Conservation (phyloP, 1,139 yeast species). For the Zygosaccharomyces sapae region DNA sequence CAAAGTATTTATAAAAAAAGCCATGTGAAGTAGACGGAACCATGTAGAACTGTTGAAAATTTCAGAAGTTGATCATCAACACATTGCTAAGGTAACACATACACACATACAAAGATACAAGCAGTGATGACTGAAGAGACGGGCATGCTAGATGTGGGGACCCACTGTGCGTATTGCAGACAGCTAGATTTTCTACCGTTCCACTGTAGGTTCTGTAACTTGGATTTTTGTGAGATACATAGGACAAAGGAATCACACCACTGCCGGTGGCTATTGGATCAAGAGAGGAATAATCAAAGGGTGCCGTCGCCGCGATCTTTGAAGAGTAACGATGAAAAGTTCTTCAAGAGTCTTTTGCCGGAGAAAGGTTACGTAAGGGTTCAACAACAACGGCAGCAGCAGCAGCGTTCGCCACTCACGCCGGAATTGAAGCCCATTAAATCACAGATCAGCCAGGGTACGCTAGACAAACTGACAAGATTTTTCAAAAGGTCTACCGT, state of each 20-base stretch:
- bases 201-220: constrained; percentile 53
- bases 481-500: constrained; percentile 38
- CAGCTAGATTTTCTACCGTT: constrained; percentile 69
- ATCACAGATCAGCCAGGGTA: constrained; percentile 36
- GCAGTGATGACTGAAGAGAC: constrained; percentile 18
- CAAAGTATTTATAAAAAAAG: background rate
- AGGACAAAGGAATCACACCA: constrained; percentile 47
- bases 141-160: constrained; percentile 64
- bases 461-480: constrained; percentile 46
- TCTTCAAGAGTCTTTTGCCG: constrained; percentile 48
- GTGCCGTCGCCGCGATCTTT: constrained; percentile 15
- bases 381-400: constrained; percentile 12
- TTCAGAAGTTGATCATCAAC: background rate
- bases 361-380: constrained; percentile 49
- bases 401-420: constrained; percentile 10
- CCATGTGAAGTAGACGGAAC: background rate
- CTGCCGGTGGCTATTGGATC: constrained; percentile 34
- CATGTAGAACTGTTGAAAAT: constrained; percentile 1
- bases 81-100: too few relatives aligned
- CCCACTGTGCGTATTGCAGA: constrained; percentile 60
- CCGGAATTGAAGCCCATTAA: constrained; percentile 13
- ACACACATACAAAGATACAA: too few relatives aligned
- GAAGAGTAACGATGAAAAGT: constrained; percentile 25
- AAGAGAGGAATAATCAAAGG: constrained; percentile 17
- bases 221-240: constrained; percentile 58